phyloP scores from a whole-genome alignment of 2,329 filamentous ascomycete species.

The Penicillium capsulatum region DNA sequence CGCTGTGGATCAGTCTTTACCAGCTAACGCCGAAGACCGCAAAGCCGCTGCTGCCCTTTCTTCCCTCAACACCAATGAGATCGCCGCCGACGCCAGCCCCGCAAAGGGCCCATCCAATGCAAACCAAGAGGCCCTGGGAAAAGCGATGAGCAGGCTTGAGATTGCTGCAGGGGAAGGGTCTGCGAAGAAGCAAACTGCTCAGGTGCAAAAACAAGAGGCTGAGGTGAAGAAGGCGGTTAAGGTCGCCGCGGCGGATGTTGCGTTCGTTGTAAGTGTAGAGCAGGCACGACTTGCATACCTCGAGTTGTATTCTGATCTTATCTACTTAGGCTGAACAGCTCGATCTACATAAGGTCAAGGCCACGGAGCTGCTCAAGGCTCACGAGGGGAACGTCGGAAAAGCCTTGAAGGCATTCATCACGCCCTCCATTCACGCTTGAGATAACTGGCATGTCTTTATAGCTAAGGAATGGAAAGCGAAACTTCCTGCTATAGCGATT shows the following conservation, averaged over 20 bases:
- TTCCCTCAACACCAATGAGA: slow-evolving; percentile 42
- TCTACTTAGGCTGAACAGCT: slow-evolving; percentile 39
- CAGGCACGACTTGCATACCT: not conserved
- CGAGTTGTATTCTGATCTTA: not conserved
- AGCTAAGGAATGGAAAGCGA: not conserved
- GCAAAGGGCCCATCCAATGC: slow-evolving; percentile 33
- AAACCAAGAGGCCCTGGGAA: slow-evolving; percentile 48
- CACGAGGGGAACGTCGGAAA: slow-evolving; percentile 43
- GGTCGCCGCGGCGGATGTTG: slow-evolving; percentile 45
- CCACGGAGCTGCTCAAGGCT: slow-evolving; percentile 45
- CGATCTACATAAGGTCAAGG: slow-evolving; percentile 45
- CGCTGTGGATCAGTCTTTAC: slow-evolving; percentile 31
- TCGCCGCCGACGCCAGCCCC: slow-evolving; percentile 33
- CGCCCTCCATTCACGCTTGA: slow-evolving; percentile 22
- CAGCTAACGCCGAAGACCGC: slow-evolving; percentile 48
- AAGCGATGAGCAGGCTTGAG: slow-evolving; percentile 49
- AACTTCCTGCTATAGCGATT: too few species aligned
- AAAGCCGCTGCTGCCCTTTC: slow-evolving; percentile 49
- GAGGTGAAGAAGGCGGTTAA: slow-evolving; percentile 42
- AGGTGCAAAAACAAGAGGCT: slow-evolving; percentile 29
- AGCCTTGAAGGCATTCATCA: slow-evolving; percentile 43
- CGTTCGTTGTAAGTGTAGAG: slow-evolving; percentile 43
- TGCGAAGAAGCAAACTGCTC: slow-evolving; percentile 18
- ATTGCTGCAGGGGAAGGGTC: slow-evolving; percentile 33
- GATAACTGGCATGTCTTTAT: not conserved